Evolutionary conservation across 2,329 filamentous ascomycete genomes (phyloP), one percentile per base, ranked within the genome.

Genomic region (Orbilia quercus): DNA sequence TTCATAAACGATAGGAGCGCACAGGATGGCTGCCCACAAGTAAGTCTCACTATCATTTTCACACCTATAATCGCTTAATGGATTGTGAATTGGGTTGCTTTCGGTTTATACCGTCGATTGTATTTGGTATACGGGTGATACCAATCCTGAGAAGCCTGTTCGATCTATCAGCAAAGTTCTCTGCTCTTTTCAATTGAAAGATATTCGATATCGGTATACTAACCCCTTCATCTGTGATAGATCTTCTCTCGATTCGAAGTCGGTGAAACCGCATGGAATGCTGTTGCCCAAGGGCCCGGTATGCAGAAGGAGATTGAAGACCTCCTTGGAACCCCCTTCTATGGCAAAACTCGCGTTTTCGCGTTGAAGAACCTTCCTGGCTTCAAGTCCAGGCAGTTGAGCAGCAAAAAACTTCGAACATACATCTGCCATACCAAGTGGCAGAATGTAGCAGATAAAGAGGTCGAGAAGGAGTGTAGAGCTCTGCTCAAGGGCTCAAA

Each of bases 341-440:
- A 59, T 16, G 38, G 20, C 1, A 47, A 40, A 9, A 59, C 47
- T 25, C 48, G 38, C 2, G 25, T 72, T 0, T 16, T 72, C 4
- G 67, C 51, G 1, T n/a, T 72, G n/a, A 44, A 65, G 6, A 28
- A 36, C 12, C 34, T 36, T 7, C 53, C 34, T 18, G 11, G 22
- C n/a, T 12, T 31, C 11, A 2, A 5, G 16, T 9, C 3, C 2
- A 34, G 0, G 2, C 11, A 3, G 45, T 51, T 4, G 31, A 20
- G 45, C n/a, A 63, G 38, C 22, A 72, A 72, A n/a, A 18, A 45
- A 1, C 44, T 72, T 22, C 59, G 59, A 1, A 53, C 40, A 38
- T 44, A 36, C 16, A 51, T 72, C 18, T 44, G 25, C 31, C 67
- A 72, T 36, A 59, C 67, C 5, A 64, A 65, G 20, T 72, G 67